Evolutionary conservation across 257 asterid genomes (phyloP), one percentile per base, ranked within the genome.

Genomic region (Ehretia macrophylla): DNA sequence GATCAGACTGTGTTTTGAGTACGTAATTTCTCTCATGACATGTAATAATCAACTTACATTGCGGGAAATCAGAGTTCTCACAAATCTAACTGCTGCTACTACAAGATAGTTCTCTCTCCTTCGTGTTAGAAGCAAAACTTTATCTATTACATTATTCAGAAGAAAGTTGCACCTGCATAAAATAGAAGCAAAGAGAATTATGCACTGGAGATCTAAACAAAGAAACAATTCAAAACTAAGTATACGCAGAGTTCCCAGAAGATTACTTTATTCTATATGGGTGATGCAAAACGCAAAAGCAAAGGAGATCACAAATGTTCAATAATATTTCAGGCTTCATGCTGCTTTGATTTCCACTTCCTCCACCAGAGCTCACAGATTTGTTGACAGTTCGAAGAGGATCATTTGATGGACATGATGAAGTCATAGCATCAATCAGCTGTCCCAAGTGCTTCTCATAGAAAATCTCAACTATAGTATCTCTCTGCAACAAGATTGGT

Each of bases 261-360:
- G 51, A 60, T 81, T 83, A 93, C 97, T 93, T 89, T 74, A 89
- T 93, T 78, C 92, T 83, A 60, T 78, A 78, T 19, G 99, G 94
- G 75, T 93, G 99, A 78, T 90, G 96, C 82, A 86, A 64, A 51
- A 93, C 85, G 52, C 96, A 93, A 77, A 86, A 93, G 89, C 92
- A 85, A 61, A 93, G 90, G 70, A 93, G 87, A 67, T 93, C 99
- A 75, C 97, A 89, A 60, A 87, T 76, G 72, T 85, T 89, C 62
- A 89, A 72, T 44, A 93, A 75, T 59, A 89, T 93, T 68, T 93
- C 99, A 56, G 99, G 95, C 77, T 82, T 89, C 74, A 73, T 77
- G 21, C 71, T 53, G 58, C 74, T 80, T 62, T 66, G 88, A 64
- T 63, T 73, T 77, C 72, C 72, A 58, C 70, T 62, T 58, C 72